Evolutionary conservation across 2,329 filamentous ascomycete genomes (phyloP), one percentile per base, ranked within the genome.

Genomic region (Nemania serpens): DNA sequence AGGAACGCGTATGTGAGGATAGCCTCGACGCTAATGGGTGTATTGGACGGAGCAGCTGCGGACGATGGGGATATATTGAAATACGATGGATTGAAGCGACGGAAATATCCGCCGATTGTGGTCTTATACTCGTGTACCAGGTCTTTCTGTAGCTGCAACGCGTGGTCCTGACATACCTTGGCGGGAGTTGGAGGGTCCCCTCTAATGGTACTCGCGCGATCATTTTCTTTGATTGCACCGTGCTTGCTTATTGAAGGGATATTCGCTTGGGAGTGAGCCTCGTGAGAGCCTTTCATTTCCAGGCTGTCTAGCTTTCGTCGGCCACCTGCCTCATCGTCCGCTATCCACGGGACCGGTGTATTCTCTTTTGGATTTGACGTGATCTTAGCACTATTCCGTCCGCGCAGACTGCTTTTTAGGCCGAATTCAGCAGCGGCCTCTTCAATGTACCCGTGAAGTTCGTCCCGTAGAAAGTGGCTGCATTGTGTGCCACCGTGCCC

Each of bases 401-500:
- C 82, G 64, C 83, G 82, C 66, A 97, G 78, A 68, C 88, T 96
- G 69, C 91, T 96, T 69, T 87, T 81, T 29, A 97, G 78, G 62
- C 90, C 89, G 71, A 98, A 96, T 17, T 88, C 82, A 58, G 81
- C 80, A 0, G 91, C 91, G 0, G 92, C 86, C 66, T 91, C 84
- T 75, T 99, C 94, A 37, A 99, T 88, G 74, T 97, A 98, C 10
- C 86, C 85, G 74, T 97, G 95, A 62, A 99, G 78, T 71, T 90
- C 86, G 62, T 97, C 91, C 59, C 88, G 84, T 67, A 98, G 76
- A 69, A 97, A 98, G 17, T 89, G 88, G 61, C 92, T 93, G 75
- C 95, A 98, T 74, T 97, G 91, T 18, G 81, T 84, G 18, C 95
- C 95, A 10, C 95, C 95, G 77, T 99, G 95, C 2, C 95, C 95